phyloP scores from a whole-genome alignment of 441 rosid species.

The Populus trichocarpa region DNA sequence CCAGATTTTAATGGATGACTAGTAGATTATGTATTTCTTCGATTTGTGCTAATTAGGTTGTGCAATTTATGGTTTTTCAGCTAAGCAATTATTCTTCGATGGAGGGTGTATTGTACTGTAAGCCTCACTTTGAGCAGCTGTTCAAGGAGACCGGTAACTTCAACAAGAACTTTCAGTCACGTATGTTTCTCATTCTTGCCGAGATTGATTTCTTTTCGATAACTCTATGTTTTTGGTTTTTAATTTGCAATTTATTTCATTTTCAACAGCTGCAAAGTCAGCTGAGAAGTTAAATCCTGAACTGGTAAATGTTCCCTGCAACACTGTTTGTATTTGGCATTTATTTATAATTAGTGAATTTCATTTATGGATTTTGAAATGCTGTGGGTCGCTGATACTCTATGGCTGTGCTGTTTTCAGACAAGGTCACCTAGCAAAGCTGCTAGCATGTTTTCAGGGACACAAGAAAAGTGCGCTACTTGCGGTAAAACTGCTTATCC shows the following conservation, averaged over 20 bases:
- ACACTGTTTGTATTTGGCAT: slow-evolving; percentile 13
- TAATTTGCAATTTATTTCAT: slow-evolving; percentile 27
- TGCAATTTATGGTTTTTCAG: slow-evolving; percentile 37
- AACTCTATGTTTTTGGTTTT: neutral
- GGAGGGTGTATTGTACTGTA: slow-evolving; percentile 96
- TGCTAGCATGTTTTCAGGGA: slow-evolving; percentile 93
- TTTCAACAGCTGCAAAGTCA: slow-evolving; percentile 77
- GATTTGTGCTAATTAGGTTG: slow-evolving; percentile 15
- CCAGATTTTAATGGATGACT: neutral
- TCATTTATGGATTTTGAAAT: neutral
- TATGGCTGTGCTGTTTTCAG: slow-evolving; percentile 46
- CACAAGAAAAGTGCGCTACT: slow-evolving; percentile 91
- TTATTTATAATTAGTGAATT: slow-evolving; percentile 2
- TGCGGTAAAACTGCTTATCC: slow-evolving; percentile 97
- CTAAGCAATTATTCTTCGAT: slow-evolving; percentile 91
- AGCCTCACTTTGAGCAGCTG: slow-evolving; percentile 95
- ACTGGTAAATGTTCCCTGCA: slow-evolving; percentile 50
- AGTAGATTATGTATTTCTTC: neutral
- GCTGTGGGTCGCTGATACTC: slow-evolving; percentile 21
- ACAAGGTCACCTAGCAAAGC: slow-evolving; percentile 93
- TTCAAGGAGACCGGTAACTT: slow-evolving; percentile 91
- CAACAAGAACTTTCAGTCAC: slow-evolving; percentile 90
- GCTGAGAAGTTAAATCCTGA: slow-evolving; percentile 86
- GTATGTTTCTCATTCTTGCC: slow-evolving; percentile 38
- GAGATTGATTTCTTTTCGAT: slow-evolving; percentile 1